Base-by-base conservation (phyloP, 1,139 yeast species). In the Suhomyces atakaporum region DNA sequence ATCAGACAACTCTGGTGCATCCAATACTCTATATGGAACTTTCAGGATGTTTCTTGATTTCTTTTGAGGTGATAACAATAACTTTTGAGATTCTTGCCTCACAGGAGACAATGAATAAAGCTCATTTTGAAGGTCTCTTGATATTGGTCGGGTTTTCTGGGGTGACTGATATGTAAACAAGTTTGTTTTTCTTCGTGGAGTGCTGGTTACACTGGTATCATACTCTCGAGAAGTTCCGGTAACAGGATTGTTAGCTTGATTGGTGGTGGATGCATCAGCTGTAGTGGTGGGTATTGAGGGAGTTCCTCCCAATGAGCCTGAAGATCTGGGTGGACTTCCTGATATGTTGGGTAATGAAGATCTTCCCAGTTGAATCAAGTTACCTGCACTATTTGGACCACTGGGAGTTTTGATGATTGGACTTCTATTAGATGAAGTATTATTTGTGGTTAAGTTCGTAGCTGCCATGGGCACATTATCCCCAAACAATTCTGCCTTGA, bases 1-100 rank as follows among this genome's bases (percentile, higher is more conserved):
- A 58, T 94, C 98, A 8, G 89, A 86, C 25, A 94, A 68, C 41
- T 89, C 96, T 0, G 98, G 99, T 0, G 99, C 99, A 63, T 92
- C 98, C 29, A 92, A 73, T 3, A 92, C 97, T 42, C 96, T 73
- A 55, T 85, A 89, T 0, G 98, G 98, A 0, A 89, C 88, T 53
- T 85, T 87, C 9, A 90, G 74, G 7, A 92, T 86, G 24, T 76
- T 76, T 34, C 98, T 65, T 1, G 86, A 79, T 51, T 81, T 84
- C 61, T 83, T 87, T 39, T 84, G 84, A 0, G 97, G 97, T 1
- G 92, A 83, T 35, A 89, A 63, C 27, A 92, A 64, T 27, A 90
- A 62, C 49, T 79, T 75, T 51, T 90, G 96, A 1, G 94, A 81
- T 47, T 90, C 97, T 45, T 84, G 86, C 35, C 97, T 73, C 27